These are phyloP conservation scores for Phytophthora capsici DNA, from an alignment of 352 stramenopile species.

Conservation along the genomic window DNA sequence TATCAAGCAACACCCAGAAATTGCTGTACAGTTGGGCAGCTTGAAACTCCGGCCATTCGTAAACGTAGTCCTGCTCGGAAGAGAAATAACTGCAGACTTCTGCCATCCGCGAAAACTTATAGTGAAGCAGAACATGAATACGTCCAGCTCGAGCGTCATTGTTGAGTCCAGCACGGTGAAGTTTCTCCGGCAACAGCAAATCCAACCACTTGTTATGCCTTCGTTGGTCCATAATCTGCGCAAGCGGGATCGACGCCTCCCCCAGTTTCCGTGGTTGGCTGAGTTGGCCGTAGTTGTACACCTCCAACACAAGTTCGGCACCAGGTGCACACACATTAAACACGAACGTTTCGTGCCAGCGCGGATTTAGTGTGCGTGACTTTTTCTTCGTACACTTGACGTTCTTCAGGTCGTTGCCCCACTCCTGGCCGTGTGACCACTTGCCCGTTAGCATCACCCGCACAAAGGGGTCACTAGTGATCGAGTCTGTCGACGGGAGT, in stretches of 20 bases:
- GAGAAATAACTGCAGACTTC: constrained; percentile 87
- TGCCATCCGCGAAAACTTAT: constrained; percentile 87
- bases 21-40: constrained; percentile 86
- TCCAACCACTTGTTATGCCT: constrained; percentile 90
- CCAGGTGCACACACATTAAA: constrained; percentile 88
- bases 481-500: constrained; percentile 86
- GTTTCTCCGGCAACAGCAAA: constrained; percentile 77
- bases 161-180: constrained; percentile 81
- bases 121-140: constrained; percentile 87
- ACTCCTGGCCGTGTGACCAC: constrained; percentile 88
- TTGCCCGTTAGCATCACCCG: constrained; percentile 85
- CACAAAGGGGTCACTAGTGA: constrained; percentile 88
- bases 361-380: constrained; percentile 84
- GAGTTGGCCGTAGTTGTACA: constrained; percentile 88
- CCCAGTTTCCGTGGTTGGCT: constrained; percentile 85
- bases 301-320: constrained; percentile 82
- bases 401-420: constrained; percentile 82
- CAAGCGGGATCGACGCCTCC: constrained; percentile 76
- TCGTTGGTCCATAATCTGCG: constrained; percentile 86
- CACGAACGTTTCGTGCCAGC: constrained; percentile 89
- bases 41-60: constrained; percentile 85
- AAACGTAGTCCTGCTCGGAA: constrained; percentile 71
- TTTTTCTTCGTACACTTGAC: constrained; percentile 89
- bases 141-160: constrained; percentile 82
- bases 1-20: constrained; percentile 87